These are phyloP conservation scores for Pseudogymnoascus sp. DNA, from an alignment of 2,329 filamentous ascomycete genomes.

Conservation along the genomic window DNA sequence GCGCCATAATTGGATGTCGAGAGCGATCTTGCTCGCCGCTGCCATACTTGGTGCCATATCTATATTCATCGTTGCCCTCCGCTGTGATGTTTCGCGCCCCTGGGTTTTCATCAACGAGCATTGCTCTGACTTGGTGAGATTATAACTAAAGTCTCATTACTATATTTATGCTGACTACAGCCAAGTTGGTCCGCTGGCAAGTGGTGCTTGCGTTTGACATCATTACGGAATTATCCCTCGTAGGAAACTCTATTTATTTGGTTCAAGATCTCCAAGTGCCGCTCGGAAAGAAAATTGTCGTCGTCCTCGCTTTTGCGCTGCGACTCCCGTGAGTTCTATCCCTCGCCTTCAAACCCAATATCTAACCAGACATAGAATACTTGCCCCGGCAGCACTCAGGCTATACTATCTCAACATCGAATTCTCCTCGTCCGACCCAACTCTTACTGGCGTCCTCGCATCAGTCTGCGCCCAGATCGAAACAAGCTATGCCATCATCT, in stretches of 20 bases:
- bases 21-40: constrained; percentile 31
- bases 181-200: constrained; percentile 34
- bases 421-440: constrained; percentile 31
- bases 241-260: constrained; percentile 32
- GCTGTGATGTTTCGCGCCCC: constrained; percentile 34
- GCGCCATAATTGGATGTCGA: constrained; percentile 33
- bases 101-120: constrained; percentile 30
- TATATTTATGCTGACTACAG: background rate
- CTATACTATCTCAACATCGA: constrained; percentile 32
- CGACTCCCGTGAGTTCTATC: constrained; percentile 32
- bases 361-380: constrained; percentile 29
- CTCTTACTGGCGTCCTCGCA: constrained; percentile 31
- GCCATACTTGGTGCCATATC: constrained; percentile 35
- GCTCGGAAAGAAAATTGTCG: constrained; percentile 32
- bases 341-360: background rate
- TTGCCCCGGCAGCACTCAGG: constrained; percentile 33
- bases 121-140: constrained; percentile 31
- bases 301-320: constrained; percentile 36
- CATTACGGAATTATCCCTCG: constrained; percentile 33
- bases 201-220: constrained; percentile 35
- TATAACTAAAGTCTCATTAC: background rate
- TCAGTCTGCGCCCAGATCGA: constrained; percentile 36
- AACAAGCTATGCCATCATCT: constrained; percentile 35
- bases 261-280: constrained; percentile 35
- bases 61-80: constrained; percentile 34